Base-by-base conservation (phyloP, 2,329 filamentous ascomycete genomes). In the Alternaria atra region DNA sequence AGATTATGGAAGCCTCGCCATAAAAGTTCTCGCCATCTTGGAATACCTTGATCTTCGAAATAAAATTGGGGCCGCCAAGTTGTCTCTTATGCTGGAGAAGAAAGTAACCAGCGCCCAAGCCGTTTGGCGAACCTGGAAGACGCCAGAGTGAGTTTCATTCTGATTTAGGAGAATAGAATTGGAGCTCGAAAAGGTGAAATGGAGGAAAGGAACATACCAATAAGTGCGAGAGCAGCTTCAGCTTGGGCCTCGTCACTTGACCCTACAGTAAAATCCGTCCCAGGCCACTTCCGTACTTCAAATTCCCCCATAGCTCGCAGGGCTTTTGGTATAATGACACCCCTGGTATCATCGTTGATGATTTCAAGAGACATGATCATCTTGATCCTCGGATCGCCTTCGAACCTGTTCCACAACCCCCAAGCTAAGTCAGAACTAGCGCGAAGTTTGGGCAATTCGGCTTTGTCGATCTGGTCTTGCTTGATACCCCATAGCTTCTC, bases 41-140 rank as follows among this genome's bases (percentile, higher is more conserved):
- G 23, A 52, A 60, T 2, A 61, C 50, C 17, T 35, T 59, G 12
- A 61, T 53, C 15, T 65, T 67, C 27, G 30, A 56, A 15, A 67
- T 61, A 29, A 54, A 52, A 30, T 61, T 65, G 35, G 39, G 37
- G 4, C 57, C 55, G n/a, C 60, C 63, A 6, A 65, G 60, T 17
- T 65, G 62, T 7, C 44, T 42, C 8, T 64, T 60, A 12, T 63
- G 65, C 29, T 67, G 65, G 1, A 63, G 54, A 8, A 67, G 43
- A 10, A 67, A 65, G 44, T 65, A 63, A 5, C 40, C 65, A 4
- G 63, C 59, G 8, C 52, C 63, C 4, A 67, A 34, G 6, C 55
- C 60, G 8, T 67, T 67, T 3, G 63, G 46, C 5, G 65, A 65
- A 7, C 60, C 63, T 67, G 12, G 10, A 13, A 15, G 6, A 20